A percentile compares a stretch with the other conserved stretches of the same genome.
Evolutionary conservation across 805 yeast species (phyloP).

Genomic region (Candida pseudoglaebosa): DNA sequence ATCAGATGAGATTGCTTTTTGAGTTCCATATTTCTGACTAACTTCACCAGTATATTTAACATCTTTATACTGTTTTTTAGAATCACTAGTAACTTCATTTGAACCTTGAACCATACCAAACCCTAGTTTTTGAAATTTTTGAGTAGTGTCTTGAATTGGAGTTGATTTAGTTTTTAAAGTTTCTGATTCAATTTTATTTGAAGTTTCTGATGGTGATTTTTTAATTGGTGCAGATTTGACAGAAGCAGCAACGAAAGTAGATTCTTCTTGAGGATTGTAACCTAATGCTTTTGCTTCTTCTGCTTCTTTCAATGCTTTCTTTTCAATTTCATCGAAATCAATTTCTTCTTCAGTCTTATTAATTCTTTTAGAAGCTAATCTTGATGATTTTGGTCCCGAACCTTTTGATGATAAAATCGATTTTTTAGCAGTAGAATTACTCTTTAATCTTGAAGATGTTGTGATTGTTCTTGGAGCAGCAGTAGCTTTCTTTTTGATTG

Average conservation of each 20-base stretch:
- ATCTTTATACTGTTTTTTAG: slow-evolving; percentile 44
- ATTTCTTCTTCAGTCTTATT: slow-evolving; percentile 49
- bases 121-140: slow-evolving; percentile 76
- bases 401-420: slow-evolving; percentile 48
- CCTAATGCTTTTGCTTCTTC: slow-evolving; percentile 59
- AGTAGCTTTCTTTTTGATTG: slow-evolving; percentile 24
- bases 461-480: slow-evolving; percentile 16
- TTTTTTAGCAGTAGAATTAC: slow-evolving; percentile 21
- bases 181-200: background rate
- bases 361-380: slow-evolving; percentile 49
- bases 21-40: slow-evolving; percentile 73
- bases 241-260: slow-evolving; percentile 5
- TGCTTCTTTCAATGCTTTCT: slow-evolving; percentile 78
- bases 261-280: slow-evolving; percentile 36
- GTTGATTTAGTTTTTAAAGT: background rate
- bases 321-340: slow-evolving; percentile 61
- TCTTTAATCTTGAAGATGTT: slow-evolving; percentile 14
- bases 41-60: slow-evolving; percentile 72
- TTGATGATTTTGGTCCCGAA: slow-evolving; percentile 52
- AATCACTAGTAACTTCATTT: slow-evolving; percentile 35
- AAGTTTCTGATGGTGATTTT: slow-evolving; percentile 12
- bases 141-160: slow-evolving; percentile 51
- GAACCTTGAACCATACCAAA: slow-evolving; percentile 81
- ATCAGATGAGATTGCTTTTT: slow-evolving; percentile 94
- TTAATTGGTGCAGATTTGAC: slow-evolving; percentile 10